Conservation (phyloP, 257 asterid genomes). For the Plantago major region DNA sequence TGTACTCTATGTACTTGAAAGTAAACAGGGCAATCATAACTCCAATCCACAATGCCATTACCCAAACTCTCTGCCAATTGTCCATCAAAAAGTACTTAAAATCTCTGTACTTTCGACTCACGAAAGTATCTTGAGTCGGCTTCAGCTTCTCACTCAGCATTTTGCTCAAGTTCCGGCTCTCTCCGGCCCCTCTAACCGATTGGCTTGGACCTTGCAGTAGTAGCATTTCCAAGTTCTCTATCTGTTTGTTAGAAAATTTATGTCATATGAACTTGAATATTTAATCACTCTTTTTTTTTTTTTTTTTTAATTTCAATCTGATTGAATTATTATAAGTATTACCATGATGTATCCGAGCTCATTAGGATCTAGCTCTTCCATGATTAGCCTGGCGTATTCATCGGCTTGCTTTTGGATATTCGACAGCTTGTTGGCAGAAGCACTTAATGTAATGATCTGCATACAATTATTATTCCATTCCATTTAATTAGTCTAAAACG, state of each 20-base stretch:
- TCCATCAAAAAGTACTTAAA: conserved; percentile 49
- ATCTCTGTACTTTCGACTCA: conserved; percentile 49
- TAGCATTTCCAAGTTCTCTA: conserved; percentile 77
- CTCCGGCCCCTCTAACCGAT: conserved; percentile 54
- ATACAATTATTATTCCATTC: background rate
- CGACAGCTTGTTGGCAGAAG: conserved; percentile 78
- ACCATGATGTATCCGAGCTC: conserved; percentile 71
- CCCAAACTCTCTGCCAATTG: conserved; percentile 82
- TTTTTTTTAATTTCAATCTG: too few relatives aligned
- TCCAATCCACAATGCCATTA: conserved; percentile 60
- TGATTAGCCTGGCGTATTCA: conserved; percentile 79
- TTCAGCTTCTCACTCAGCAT: conserved; percentile 86
- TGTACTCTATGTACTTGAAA: conserved; percentile 57
- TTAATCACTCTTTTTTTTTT: background rate
- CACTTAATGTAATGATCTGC: conserved; percentile 80
- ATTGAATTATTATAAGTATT: conserved; percentile 8
- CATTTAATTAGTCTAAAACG: background rate
- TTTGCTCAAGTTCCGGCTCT: conserved; percentile 72
- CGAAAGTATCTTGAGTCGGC: conserved; percentile 41
- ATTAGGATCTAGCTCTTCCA: conserved; percentile 85
- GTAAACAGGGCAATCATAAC: conserved; percentile 64
- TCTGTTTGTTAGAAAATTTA: conserved; percentile 33
- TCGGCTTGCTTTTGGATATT: conserved; percentile 78
- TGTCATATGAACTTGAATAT: background rate
- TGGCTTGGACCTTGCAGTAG: conserved; percentile 75